A percentile compares a stretch with the other conserved stretches of the same genome.
These are phyloP conservation scores for Penicillium thymicola DNA, from an alignment of 2,329 filamentous ascomycete species.

Conservation along the genomic window DNA sequence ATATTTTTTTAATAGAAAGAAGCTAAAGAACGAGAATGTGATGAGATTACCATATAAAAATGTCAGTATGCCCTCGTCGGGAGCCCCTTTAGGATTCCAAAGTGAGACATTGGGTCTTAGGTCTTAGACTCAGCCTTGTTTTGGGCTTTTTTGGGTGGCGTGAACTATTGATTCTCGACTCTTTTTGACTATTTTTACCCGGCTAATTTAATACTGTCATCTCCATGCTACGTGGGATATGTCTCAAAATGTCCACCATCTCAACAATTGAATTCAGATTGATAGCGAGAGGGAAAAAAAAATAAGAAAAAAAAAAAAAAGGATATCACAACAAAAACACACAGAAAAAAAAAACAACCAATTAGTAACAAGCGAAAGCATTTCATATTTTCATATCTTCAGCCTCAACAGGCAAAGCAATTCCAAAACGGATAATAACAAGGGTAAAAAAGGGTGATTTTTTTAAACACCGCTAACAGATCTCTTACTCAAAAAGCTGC, in stretches of 20 bases:
- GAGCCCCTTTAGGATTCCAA: neutral
- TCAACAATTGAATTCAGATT: constrained; percentile 1
- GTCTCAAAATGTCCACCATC: neutral
- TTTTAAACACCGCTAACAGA: constrained; percentile 34
- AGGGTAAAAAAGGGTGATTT: neutral
- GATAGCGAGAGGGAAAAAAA: neutral
- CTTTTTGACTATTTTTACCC: neutral
- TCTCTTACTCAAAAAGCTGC: constrained; percentile 48
- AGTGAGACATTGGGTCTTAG: neutral
- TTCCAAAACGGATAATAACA: neutral
- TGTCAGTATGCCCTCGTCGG: neutral
- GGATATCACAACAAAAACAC: constrained; percentile 15
- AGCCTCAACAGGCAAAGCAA: neutral
- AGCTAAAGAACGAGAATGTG: neutral
- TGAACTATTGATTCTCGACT: neutral
- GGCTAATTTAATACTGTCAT: neutral
- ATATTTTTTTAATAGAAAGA: neutral
- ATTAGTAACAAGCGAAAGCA: neutral
- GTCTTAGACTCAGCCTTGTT: neutral
- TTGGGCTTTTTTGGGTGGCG: neutral
- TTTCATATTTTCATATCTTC: constrained; percentile 10
- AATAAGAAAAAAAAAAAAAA: constrained; percentile 5
- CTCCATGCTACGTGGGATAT: neutral
- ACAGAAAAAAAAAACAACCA: neutral
- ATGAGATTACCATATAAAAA: neutral